These are phyloP conservation scores for Mycena albidolilacea DNA, from an alignment of 768 basidiomycete genomes.

Conservation along the genomic window DNA sequence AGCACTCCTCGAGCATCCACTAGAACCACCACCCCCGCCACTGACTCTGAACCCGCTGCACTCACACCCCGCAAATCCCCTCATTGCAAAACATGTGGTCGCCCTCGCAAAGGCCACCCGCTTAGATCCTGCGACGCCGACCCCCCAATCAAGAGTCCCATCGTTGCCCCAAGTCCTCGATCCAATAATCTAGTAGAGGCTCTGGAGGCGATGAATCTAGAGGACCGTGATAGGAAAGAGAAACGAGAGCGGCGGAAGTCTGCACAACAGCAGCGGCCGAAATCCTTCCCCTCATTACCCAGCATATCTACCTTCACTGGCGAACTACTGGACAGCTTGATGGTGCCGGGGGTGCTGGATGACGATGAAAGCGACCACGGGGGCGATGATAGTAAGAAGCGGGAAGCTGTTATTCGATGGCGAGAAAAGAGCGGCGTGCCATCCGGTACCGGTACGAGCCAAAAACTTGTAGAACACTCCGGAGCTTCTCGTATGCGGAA, in stretches of 20 bases:
- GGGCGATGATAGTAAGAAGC: constrained; percentile 19
- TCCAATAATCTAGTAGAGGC: constrained; percentile 10
- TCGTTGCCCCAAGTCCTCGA: background rate
- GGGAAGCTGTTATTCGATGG: constrained; percentile 30
- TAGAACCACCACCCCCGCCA: background rate
- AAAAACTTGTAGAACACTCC: background rate
- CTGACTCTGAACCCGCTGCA: constrained; percentile 18
- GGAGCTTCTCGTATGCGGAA: background rate
- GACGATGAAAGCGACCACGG: constrained; percentile 10
- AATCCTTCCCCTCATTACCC: constrained; percentile 25
- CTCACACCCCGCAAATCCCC: constrained; percentile 37
- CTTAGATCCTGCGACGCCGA: constrained; percentile 29
- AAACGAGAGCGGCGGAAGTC: constrained; percentile 34
- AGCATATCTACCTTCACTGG: constrained; percentile 37
- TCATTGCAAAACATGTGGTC: constrained; percentile 40
- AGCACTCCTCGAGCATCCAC: constrained; percentile 16
- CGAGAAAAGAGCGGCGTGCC: constrained; percentile 24
- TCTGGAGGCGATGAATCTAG: constrained; percentile 27
- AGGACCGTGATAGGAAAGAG: constrained; percentile 33
- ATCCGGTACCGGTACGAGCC: background rate
- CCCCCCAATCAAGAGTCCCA: constrained; percentile 10
- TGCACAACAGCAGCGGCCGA: background rate
- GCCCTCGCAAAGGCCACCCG: constrained; percentile 40
- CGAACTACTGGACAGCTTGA: constrained; percentile 35
- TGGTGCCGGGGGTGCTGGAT: constrained; percentile 23